Evolutionary conservation across 345 rosid species (phyloP).

Genomic region (Eucalyptus erythrocorys): DNA sequence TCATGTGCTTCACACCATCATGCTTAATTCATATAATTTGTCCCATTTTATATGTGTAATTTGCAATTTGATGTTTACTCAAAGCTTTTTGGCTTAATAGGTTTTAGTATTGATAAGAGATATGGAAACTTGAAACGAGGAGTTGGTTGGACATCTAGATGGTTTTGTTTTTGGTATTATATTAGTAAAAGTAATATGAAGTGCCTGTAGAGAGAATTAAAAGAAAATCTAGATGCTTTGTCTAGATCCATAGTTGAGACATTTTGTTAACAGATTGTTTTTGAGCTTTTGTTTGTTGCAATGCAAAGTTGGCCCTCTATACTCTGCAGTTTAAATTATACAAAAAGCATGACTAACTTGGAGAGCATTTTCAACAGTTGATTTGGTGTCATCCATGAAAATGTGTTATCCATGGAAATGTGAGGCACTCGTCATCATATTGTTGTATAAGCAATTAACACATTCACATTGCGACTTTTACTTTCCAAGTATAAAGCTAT

Average conservation of each 20-base stretch:
- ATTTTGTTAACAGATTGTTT: background rate
- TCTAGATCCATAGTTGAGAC: background rate
- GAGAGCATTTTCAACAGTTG: background rate
- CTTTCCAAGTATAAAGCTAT: background rate
- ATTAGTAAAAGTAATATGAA: background rate
- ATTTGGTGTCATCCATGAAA: background rate
- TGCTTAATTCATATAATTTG: background rate
- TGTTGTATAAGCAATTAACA: background rate
- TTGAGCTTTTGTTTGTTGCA: background rate
- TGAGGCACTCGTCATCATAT: background rate
- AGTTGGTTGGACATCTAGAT: background rate
- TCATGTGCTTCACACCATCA: too few species aligned
- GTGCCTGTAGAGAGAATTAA: background rate
- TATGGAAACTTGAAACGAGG: background rate
- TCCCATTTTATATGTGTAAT: background rate
- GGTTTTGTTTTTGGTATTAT: background rate
- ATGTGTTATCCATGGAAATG: background rate
- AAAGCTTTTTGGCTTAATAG: background rate
- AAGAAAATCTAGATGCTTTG: background rate
- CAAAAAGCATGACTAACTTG: background rate
- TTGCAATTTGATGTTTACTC: background rate
- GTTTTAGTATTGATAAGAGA: background rate
- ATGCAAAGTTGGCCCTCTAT: background rate
- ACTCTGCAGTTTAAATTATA: background rate
- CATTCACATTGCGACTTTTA: fast-evolving